A percentile compares a stretch with the other conserved stretches of the same genome.
phyloP scores from a whole-genome alignment of 2,329 filamentous ascomycete genomes.

The Trichoderma endophyticum region DNA sequence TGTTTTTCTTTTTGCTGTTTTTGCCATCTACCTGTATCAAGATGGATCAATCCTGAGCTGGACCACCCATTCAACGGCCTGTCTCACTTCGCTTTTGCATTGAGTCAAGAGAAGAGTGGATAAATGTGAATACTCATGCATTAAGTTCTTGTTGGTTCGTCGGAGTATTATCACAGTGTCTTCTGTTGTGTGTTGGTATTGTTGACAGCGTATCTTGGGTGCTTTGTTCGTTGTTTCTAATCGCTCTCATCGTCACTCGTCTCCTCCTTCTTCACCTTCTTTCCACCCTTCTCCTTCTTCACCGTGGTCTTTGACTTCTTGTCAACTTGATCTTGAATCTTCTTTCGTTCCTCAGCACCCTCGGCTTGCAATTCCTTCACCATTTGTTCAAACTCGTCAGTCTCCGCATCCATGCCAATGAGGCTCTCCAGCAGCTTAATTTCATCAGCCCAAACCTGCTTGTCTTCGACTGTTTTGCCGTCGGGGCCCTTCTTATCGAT shows the following conservation, averaged over 20 bases:
- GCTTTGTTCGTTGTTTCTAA: conserved; percentile 18
- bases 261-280: conserved; percentile 34
- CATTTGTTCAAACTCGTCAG: conserved; percentile 66
- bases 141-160: too few relatives aligned
- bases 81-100: too few relatives aligned
- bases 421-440: conserved; percentile 91
- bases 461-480: conserved; percentile 71
- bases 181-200: background rate
- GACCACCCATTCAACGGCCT: too few relatives aligned
- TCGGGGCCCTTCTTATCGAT: conserved; percentile 68
- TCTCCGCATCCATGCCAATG: conserved; percentile 76
- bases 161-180: too few relatives aligned
- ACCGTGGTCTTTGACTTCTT: conserved; percentile 64
- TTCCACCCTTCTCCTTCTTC: conserved; percentile 29
- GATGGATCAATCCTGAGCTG: too few relatives aligned
- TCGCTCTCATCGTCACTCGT: conserved; percentile 34
- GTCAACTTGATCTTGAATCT: conserved; percentile 75
- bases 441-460: conserved; percentile 82
- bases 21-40: too few relatives aligned
- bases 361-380: conserved; percentile 63
- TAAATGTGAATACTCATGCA: too few relatives aligned
- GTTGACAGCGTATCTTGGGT: background rate
- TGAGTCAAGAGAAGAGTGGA: too few relatives aligned
- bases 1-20: too few relatives aligned
- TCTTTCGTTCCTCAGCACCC: conserved; percentile 69